These are phyloP conservation scores for Trypanosomatidae sp. DNA, from an alignment of 208 protist species.

Conservation along the genomic window DNA sequence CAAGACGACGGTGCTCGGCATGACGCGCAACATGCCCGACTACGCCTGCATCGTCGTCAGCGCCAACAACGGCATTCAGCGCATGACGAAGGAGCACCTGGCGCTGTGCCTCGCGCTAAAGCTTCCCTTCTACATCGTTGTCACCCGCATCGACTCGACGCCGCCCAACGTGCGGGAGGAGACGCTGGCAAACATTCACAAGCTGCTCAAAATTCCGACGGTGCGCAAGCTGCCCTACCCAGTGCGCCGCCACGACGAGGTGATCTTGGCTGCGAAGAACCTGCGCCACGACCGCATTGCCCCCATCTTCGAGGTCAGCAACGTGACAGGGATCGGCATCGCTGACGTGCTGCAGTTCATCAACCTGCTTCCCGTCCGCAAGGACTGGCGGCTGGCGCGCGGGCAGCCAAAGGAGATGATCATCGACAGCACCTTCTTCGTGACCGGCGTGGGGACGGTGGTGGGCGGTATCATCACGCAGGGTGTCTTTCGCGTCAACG, in stretches of 20 bases:
- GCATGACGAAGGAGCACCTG: slow-evolving; percentile 97
- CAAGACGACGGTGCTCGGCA: slow-evolving; percentile 97
- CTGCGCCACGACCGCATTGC: slow-evolving; percentile 84
- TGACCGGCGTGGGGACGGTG: slow-evolving; percentile 95
- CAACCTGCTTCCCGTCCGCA: slow-evolving; percentile 90
- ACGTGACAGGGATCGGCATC: slow-evolving; percentile 94
- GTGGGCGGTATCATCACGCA: slow-evolving; percentile 94
- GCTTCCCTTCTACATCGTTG: slow-evolving; percentile 95
- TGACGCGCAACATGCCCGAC: slow-evolving; percentile 96
- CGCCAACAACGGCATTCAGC: slow-evolving; percentile 92
- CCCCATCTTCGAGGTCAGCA: slow-evolving; percentile 94
- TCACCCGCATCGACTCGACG: slow-evolving; percentile 97
- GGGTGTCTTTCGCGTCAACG: slow-evolving; percentile 90
- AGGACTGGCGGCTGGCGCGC: slow-evolving; percentile 84
- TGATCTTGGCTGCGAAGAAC: slow-evolving; percentile 93
- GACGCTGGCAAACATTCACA: slow-evolving; percentile 87
- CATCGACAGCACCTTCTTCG: slow-evolving; percentile 93
- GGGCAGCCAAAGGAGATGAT: slow-evolving; percentile 84
- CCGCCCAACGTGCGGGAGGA: slow-evolving; percentile 91
- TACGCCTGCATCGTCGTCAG: slow-evolving; percentile 94
- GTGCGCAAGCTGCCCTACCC: slow-evolving; percentile 94
- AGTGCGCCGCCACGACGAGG: slow-evolving; percentile 87
- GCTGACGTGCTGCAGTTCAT: slow-evolving; percentile 84
- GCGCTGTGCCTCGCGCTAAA: slow-evolving; percentile 96
- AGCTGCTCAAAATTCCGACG: slow-evolving; percentile 93